Evolutionary conservation across 2,329 filamentous ascomycete genomes (phyloP), one percentile per base, ranked within the genome.

Genomic region (Cercospora berteroae): DNA sequence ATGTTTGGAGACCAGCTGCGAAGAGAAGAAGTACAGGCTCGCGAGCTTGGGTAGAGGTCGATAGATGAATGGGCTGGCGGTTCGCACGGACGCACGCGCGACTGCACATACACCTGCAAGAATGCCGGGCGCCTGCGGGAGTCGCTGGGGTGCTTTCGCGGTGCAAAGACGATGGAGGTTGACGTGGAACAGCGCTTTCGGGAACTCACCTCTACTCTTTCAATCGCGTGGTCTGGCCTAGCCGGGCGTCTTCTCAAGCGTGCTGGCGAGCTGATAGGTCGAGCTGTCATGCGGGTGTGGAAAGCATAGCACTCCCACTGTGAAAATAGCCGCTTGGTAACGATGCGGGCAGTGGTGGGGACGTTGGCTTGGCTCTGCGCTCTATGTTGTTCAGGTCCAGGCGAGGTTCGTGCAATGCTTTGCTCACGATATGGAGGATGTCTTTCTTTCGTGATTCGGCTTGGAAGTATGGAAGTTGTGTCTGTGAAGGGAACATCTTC

Each of bases 1-100:
- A 69, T 68, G 63, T 66, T 70, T 61, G 60, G 71, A 73, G 71
- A 59, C 70, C 71, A 71, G 71, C 71, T 72, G 70, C 65, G 64
- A 36, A 58, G 59, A 33, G 59, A 69, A 69, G 67, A 70, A 63
- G 67, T 59, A 63, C 39, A 65, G 66, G 63, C 42, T 31, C 57
- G 57, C 57, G 62, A 39, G 67, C 55, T 52, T 57, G 63, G 65
- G 48, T 36, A 36, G 29, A 27, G 57, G 44, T 61, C 29, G 60
- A 66, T 65, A 62, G 63, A 68, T 52, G 63, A 60, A 68, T 29
- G 23, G 36, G 57, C 61, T 44, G 69, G 71, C 71, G 71, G 70
- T 69, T 73, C 71, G 71, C 71, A 73, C 71, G 70, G 71, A 71
- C 70, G 59, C 59, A 57, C 48, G 56, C 52, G 50, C 52, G 27